Evolutionary conservation across 78 protist species (phyloP).

Genomic region (Diacronema lutheri): DNA sequence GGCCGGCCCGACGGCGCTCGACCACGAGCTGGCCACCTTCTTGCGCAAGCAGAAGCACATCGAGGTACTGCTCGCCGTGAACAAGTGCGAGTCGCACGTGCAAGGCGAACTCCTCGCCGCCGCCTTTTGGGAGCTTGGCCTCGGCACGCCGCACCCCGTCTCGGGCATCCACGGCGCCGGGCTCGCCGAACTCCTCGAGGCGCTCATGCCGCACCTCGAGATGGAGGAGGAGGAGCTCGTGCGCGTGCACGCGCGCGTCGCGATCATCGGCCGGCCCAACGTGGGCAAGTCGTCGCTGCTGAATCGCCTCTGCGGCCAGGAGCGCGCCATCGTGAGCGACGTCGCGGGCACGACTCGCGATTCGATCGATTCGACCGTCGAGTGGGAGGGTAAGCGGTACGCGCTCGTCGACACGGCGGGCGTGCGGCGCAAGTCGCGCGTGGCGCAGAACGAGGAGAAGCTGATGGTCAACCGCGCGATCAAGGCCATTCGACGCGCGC

Average conservation of each 20-base stretch:
- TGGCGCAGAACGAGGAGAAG: background rate
- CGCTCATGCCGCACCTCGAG: background rate
- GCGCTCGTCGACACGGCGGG: slow-evolving; percentile 71
- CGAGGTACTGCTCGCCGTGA: slow-evolving; percentile 1
- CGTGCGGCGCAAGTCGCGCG: slow-evolving; percentile 51
- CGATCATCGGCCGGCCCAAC: slow-evolving; percentile 74
- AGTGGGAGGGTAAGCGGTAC: slow-evolving; percentile 32
- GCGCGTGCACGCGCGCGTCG: background rate
- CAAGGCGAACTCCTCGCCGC: slow-evolving; percentile 9
- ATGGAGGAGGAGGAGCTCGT: no score
- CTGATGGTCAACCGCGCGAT: slow-evolving; percentile 46
- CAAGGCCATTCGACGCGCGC: slow-evolving; percentile 54
- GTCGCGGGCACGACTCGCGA: slow-evolving; percentile 70
- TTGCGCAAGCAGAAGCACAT: background rate
- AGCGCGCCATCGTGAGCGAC: slow-evolving; percentile 17
- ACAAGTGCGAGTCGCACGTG: slow-evolving; percentile 7
- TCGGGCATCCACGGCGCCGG: slow-evolving; percentile 19
- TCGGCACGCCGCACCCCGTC: slow-evolving; percentile 7
- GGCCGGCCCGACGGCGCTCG: background rate
- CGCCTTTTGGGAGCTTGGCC: background rate
- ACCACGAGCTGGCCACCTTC: background rate
- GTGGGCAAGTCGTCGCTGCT: slow-evolving; percentile 72
- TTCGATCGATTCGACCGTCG: slow-evolving; percentile 53
- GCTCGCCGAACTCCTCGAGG: slow-evolving; percentile 4
- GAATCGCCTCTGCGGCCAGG: slow-evolving; percentile 38